Conservation (phyloP, 1,139 yeast species). For the Geotrichum carabidarum region DNA sequence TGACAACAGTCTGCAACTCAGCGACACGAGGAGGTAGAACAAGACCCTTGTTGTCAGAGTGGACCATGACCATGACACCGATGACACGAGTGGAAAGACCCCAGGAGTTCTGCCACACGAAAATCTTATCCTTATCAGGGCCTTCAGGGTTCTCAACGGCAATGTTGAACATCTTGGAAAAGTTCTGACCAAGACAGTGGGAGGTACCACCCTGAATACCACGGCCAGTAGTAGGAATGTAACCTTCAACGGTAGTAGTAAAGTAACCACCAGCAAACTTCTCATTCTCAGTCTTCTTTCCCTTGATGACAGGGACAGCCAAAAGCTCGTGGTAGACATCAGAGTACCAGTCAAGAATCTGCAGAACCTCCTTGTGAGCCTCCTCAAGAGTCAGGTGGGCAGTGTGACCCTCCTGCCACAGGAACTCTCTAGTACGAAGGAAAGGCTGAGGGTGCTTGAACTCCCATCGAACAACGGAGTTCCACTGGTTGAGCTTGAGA, state of each 20-base stretch:
- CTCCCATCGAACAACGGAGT: conserved; percentile 99
- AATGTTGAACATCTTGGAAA: conserved; percentile 96
- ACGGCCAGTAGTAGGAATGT: conserved; percentile 96
- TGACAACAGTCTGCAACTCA: conserved; percentile 81
- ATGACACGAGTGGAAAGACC: conserved; percentile 97
- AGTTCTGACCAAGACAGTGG: conserved; percentile 95
- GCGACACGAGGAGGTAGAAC: conserved; percentile 98
- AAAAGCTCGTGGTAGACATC: conserved; percentile 82
- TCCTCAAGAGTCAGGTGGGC: conserved; percentile 80
- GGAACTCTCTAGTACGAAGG: conserved; percentile 95
- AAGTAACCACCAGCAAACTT: conserved; percentile 96
- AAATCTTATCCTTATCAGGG: conserved; percentile 70
- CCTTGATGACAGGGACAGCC: conserved; percentile 96
- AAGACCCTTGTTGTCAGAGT: conserved; percentile 96
- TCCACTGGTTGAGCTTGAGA: conserved; percentile 95
- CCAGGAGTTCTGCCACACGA: conserved; percentile 98
- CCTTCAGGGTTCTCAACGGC: conserved; percentile 87
- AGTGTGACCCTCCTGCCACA: conserved; percentile 99
- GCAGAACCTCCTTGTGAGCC: conserved; percentile 77
- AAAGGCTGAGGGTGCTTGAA: conserved; percentile 99
- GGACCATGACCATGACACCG: conserved; percentile 99
- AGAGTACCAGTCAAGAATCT: conserved; percentile 81
- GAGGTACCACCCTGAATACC: conserved; percentile 99
- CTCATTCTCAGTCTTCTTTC: conserved; percentile 93
- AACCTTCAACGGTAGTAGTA: conserved; percentile 95